Evolutionary conservation across 148 eudicot species (phyloP).

Genomic region (Rhododendron vialii): DNA sequence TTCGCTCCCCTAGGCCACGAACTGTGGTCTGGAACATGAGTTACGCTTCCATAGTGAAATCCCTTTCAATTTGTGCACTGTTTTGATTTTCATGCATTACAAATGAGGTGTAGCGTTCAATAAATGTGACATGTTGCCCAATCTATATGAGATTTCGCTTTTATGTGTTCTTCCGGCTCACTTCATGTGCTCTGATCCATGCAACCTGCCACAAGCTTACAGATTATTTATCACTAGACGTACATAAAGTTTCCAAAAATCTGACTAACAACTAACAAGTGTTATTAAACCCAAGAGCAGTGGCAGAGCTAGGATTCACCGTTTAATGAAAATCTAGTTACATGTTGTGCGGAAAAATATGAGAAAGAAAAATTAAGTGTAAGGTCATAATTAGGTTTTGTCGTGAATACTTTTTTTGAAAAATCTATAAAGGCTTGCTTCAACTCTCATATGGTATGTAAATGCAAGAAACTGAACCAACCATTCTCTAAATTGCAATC

Average conservation of each 20-base stretch:
- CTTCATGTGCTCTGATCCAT: neutral
- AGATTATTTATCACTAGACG: neutral
- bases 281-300: neutral
- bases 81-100: neutral
- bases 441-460: no score
- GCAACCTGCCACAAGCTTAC: neutral
- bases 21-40: neutral
- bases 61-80: neutral
- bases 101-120: neutral
- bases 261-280: neutral
- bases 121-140: neutral
- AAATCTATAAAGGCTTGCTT: no score
- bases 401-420: no score
- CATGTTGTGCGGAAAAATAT: no score
- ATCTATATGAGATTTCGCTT: neutral
- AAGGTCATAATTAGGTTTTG: no score
- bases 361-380: no score
- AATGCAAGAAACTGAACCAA: no score
- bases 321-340: no score
- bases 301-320: no score
- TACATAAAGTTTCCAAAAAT: neutral
- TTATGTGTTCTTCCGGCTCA: neutral
- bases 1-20: neutral
- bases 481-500: no score
- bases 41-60: neutral